phyloP scores from a whole-genome alignment of 805 yeast genomes.

The Crinitomyces ghanaensis region DNA sequence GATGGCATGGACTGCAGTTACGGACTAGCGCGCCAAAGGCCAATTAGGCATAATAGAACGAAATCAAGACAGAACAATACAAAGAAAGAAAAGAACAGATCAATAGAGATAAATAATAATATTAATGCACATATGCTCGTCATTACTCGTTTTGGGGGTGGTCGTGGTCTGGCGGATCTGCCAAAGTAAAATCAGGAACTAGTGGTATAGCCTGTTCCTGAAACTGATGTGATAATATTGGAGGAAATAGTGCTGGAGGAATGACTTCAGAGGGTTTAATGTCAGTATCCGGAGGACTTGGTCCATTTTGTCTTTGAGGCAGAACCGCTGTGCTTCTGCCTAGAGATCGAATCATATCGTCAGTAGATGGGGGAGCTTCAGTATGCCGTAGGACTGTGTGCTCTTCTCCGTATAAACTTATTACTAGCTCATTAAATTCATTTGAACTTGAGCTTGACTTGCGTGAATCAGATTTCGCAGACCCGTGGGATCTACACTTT shows the following conservation, averaged over 20 bases:
- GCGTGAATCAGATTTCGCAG: no score
- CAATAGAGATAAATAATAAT: slow-evolving; percentile 3
- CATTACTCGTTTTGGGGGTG: no score
- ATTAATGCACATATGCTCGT: background rate
- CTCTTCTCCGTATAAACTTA: slow-evolving; percentile 8
- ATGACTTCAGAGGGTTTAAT: background rate
- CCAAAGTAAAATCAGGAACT: slow-evolving; percentile 13
- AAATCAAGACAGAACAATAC: no score
- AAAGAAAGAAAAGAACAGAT: background rate
- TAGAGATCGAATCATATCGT: background rate
- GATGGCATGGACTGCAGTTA: slow-evolving; percentile 94
- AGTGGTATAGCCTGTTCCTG: slow-evolving; percentile 12
- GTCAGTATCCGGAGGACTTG: background rate
- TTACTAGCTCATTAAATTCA: slow-evolving; percentile 5
- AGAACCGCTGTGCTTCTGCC: slow-evolving; percentile 1
- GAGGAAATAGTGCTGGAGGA: slow-evolving; percentile 13
- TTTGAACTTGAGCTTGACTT: no score
- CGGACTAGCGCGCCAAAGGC: slow-evolving; percentile 62
- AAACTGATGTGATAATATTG: slow-evolving; percentile 12
- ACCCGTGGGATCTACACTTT: background rate
- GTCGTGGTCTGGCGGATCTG: background rate
- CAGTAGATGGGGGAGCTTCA: background rate
- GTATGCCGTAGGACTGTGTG: slow-evolving; percentile 5
- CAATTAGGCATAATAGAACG: no score
- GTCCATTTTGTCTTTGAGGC: background rate